Percentiles rank a stretch among this genome's conserved stretches.
phyloP scores from a whole-genome alignment of 306 rosid species.

The Echinosophora koreensis region DNA sequence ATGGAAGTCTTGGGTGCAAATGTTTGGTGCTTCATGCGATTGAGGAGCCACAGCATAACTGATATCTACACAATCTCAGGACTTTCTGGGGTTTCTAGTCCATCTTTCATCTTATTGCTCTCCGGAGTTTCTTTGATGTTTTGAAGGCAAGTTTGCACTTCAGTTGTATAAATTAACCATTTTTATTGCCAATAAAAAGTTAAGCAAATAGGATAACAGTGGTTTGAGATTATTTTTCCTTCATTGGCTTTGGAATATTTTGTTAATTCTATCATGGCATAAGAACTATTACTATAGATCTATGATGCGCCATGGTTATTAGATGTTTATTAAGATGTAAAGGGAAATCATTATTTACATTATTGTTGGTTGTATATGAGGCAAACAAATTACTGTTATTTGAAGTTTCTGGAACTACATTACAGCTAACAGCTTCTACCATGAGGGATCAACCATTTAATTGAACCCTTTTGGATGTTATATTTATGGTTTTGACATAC shows the following conservation, averaged over 20 bases:
- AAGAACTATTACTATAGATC: conserved; percentile 37
- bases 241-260: conserved; percentile 43
- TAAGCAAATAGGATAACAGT: conserved; percentile 38
- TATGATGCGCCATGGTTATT: conserved; percentile 34
- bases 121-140: conserved; percentile 7
- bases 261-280: conserved; percentile 46
- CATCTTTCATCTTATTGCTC: conserved; percentile 28
- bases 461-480: conserved; percentile 22
- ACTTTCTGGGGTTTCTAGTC: conserved; percentile 42
- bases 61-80: conserved; percentile 35
- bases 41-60: conserved; percentile 25
- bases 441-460: conserved; percentile 17
- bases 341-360: conserved; percentile 28
- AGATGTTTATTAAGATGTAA: conserved; percentile 40
- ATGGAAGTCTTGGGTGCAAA: background rate
- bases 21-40: background rate
- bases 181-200: conserved; percentile 10
- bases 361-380: conserved; percentile 30
- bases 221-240: conserved; percentile 40
- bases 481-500: conserved; percentile 1
- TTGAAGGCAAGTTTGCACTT: conserved; percentile 41
- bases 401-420: conserved; percentile 14
- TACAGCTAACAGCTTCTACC: background rate
- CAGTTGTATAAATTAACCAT: conserved; percentile 43
- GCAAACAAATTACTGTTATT: conserved; percentile 25